Evolutionary conservation across 2,329 filamentous ascomycete genomes (phyloP).

Genomic region (Grosmannia penicillata): DNA sequence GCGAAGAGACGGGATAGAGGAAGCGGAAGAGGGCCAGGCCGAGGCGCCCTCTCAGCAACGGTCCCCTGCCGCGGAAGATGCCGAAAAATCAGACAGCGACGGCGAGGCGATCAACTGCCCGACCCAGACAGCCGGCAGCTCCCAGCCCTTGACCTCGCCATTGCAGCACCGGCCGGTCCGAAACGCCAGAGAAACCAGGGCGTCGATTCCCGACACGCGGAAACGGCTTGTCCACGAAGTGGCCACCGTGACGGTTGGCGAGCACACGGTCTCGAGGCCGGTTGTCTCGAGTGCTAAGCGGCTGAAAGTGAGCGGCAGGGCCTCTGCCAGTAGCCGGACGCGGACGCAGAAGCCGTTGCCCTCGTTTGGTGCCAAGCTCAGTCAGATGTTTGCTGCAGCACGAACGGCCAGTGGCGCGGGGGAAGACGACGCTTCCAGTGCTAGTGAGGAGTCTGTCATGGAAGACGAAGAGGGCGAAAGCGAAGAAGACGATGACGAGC

Average conservation of each 20-base stretch:
- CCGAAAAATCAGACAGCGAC: not conserved
- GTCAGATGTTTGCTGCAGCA: conserved; percentile 12
- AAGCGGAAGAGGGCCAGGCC: no score
- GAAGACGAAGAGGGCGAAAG: conserved; percentile 9
- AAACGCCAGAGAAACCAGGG: no score
- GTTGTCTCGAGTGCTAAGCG: conserved; percentile 43
- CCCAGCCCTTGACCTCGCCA: no score
- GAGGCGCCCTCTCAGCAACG: no score
- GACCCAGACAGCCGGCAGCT: no score
- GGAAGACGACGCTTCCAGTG: not conserved
- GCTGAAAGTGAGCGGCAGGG: conserved; percentile 25
- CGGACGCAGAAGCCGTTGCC: conserved; percentile 13
- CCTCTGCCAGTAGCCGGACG: conserved; percentile 35
- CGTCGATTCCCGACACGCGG: conserved; percentile 19
- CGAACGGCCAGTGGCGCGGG: not conserved
- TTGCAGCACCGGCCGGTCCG: no score
- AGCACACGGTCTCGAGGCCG: conserved; percentile 49
- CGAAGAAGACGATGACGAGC: conserved; percentile 7
- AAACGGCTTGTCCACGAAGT: conserved; percentile 47
- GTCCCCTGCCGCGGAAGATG: no score
- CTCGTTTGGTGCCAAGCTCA: conserved; percentile 11
- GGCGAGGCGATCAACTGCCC: not conserved
- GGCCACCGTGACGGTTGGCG: conserved; percentile 62
- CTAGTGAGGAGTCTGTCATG: conserved; percentile 2
- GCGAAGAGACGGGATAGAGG: no score